Evolutionary conservation across 2,329 filamentous ascomycete species (phyloP).

Genomic region (Pestalotiopsis sp.): DNA sequence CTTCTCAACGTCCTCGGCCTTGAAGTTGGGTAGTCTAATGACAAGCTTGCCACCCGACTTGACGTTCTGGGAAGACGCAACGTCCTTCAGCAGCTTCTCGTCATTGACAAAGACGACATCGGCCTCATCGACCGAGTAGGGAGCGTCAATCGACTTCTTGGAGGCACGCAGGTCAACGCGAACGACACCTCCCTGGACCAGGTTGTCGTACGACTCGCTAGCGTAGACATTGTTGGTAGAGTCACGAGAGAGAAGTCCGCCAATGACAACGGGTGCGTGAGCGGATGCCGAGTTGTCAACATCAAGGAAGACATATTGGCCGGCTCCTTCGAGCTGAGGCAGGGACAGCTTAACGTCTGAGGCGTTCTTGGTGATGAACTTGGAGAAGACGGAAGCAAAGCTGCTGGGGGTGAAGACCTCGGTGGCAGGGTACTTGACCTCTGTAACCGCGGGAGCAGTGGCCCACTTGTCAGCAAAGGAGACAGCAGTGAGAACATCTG

Average conservation of each 20-base stretch:
- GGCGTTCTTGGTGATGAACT: constrained; percentile 45
- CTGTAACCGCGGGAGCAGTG: constrained; percentile 65
- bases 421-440: constrained; percentile 85
- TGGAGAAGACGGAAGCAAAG: constrained; percentile 51
- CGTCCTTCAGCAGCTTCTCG: constrained; percentile 74
- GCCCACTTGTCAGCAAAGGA: constrained; percentile 73
- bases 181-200: constrained; percentile 72
- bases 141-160: constrained; percentile 78
- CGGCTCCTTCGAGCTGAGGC: constrained; percentile 53
- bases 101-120: constrained; percentile 79
- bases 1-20: constrained; percentile 89
- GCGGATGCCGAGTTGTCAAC: constrained; percentile 71
- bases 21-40: constrained; percentile 74
- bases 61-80: constrained; percentile 71
- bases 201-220: constrained; percentile 65
- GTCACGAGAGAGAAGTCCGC: constrained; percentile 68
- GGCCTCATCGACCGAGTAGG: constrained; percentile 77
- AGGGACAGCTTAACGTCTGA: constrained; percentile 48
- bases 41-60: constrained; percentile 73
- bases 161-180: constrained; percentile 85
- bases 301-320: constrained; percentile 95
- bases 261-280: constrained; percentile 62
- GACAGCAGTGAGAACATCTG: constrained; percentile 85
- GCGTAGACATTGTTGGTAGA: constrained; percentile 63
- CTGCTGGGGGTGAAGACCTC: constrained; percentile 56